Conservation (phyloP, 805 yeast species). For the Metschnikowia proteae region DNA sequence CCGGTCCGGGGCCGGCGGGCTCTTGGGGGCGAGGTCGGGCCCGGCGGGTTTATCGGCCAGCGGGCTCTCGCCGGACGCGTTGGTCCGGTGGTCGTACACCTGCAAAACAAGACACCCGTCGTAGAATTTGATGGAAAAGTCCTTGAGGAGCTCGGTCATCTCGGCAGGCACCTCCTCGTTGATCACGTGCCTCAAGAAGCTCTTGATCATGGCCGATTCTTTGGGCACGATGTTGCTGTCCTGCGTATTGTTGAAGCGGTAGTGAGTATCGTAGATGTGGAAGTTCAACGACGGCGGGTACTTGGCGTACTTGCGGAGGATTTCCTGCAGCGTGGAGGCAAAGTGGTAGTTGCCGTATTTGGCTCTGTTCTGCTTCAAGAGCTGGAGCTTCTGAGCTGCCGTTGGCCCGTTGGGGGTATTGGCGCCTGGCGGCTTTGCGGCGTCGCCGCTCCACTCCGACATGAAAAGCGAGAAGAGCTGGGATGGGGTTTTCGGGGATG, state of each 20-base stretch:
- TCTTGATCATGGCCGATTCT: constrained; percentile 70
- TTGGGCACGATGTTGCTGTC: constrained; percentile 80
- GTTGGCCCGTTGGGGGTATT: not conserved
- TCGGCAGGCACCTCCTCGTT: constrained; percentile 84
- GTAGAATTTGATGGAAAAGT: constrained; percentile 76
- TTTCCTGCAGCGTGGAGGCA: constrained; percentile 67
- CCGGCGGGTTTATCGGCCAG: not conserved
- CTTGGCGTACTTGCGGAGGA: constrained; percentile 71
- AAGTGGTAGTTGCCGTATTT: constrained; percentile 45
- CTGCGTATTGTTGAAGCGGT: constrained; percentile 80
- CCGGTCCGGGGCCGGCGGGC: not conserved
- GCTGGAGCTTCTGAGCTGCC: constrained; percentile 20
- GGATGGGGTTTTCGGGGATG: not conserved
- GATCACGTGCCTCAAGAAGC: constrained; percentile 75
- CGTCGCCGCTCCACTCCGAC: not conserved
- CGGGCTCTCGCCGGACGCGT: constrained; percentile 19
- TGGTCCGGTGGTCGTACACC: constrained; percentile 78
- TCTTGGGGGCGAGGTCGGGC: not conserved
- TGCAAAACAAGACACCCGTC: constrained; percentile 88
- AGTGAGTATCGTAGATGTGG: constrained; percentile 89
- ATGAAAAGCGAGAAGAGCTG: not conserved
- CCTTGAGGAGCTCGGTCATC: constrained; percentile 82
- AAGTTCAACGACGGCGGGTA: constrained; percentile 80
- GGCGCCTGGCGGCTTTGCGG: not conserved
- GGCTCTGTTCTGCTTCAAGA: constrained; percentile 20